A percentile compares a stretch with the other conserved stretches of the same genome.
Evolutionary conservation across 306 rosid species (phyloP).

Genomic region (Prunus mira): DNA sequence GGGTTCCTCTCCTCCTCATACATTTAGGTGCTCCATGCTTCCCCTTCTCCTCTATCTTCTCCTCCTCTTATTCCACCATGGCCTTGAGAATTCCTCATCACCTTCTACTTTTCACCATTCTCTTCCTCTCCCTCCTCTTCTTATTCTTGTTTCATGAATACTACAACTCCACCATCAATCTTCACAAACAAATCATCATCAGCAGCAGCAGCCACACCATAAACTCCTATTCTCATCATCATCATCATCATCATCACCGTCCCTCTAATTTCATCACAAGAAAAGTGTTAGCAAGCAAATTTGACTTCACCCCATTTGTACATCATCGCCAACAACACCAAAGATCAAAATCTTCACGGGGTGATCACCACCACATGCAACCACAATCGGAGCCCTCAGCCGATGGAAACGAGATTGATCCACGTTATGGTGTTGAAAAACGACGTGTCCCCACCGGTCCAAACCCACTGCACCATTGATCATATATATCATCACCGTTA

Average conservation of each 20-base stretch:
- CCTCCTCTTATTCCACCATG: conserved; percentile 55
- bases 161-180: conserved; percentile 31
- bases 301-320: conserved; percentile 72
- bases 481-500: background rate
- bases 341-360: background rate
- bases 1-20: background rate
- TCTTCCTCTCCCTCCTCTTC: conserved; percentile 24
- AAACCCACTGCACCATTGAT: conserved; percentile 88
- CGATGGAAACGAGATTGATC: conserved; percentile 51
- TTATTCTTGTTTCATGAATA: conserved; percentile 56
- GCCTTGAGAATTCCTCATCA: conserved; percentile 53
- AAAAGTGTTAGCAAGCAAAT: conserved; percentile 70
- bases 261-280: conserved; percentile 34
- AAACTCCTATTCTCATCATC: conserved; percentile 13
- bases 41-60: conserved; percentile 39
- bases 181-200: conserved; percentile 26
- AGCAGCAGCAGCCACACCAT: background rate
- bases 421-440: conserved; percentile 85
- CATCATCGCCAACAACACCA: conserved; percentile 27
- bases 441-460: conserved; percentile 96
- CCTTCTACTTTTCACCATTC: conserved; percentile 37
- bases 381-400: conserved; percentile 21
- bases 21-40: conserved; percentile 65
- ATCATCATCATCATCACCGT: conserved; percentile 19
- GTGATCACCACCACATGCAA: conserved; percentile 10